Evolutionary conservation across 2,329 filamentous ascomycete genomes (phyloP).

Genomic region (Calonectria henricotiae): DNA sequence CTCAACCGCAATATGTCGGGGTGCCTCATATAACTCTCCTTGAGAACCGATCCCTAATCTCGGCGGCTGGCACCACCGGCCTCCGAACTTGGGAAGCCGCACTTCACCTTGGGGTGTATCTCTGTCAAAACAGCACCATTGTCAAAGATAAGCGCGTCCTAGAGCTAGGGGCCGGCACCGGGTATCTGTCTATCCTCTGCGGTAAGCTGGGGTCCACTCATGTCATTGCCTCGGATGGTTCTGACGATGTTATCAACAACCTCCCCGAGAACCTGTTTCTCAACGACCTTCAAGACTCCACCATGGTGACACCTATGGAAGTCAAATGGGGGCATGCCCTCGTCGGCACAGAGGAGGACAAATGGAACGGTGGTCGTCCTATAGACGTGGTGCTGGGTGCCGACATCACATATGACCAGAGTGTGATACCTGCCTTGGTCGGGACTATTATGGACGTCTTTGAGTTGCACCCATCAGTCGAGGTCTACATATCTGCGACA

Average conservation of each 20-base stretch:
- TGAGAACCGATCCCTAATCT: conserved; percentile 79
- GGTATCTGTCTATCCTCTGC: conserved; percentile 82
- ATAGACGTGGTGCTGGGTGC: conserved; percentile 81
- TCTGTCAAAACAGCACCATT: conserved; percentile 66
- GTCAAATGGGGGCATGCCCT: conserved; percentile 77
- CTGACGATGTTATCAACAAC: conserved; percentile 79
- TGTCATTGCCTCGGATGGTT: conserved; percentile 82
- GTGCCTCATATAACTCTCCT: conserved; percentile 72
- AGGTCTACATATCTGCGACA: conserved; percentile 79
- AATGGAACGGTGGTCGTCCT: conserved; percentile 65
- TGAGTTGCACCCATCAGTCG: conserved; percentile 68
- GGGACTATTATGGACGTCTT: conserved; percentile 77
- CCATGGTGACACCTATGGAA: conserved; percentile 66
- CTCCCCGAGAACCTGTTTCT: conserved; percentile 79
- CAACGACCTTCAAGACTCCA: conserved; percentile 73
- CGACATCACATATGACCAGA: conserved; percentile 84
- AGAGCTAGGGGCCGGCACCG: conserved; percentile 84
- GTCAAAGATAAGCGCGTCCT: conserved; percentile 74
- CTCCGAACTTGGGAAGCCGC: conserved; percentile 88
- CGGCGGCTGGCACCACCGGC: conserved; percentile 81
- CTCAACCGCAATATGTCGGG: background rate
- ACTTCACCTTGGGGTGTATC: conserved; percentile 80
- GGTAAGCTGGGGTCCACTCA: conserved; percentile 75
- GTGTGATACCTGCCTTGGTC: conserved; percentile 75
- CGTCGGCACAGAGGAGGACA: conserved; percentile 71